A percentile compares a stretch with the other conserved stretches of the same genome.
These are phyloP conservation scores for Yamadazyma dushanensis DNA, from an alignment of 1,139 yeast genomes.

Conservation along the genomic window DNA sequence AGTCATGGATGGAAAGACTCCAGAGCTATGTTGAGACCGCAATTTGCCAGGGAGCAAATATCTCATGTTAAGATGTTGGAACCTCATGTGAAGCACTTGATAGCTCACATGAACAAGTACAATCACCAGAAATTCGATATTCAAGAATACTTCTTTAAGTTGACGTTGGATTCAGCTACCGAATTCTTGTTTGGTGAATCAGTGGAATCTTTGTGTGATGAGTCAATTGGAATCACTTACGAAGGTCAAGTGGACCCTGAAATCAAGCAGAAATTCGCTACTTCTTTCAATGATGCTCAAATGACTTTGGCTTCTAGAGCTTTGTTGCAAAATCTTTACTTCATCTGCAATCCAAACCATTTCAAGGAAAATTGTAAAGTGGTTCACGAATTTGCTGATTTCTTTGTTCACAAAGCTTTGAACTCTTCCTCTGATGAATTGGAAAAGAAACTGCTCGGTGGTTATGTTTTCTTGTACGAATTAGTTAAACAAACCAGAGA, in stretches of 20 bases:
- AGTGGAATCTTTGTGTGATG: slow-evolving; percentile 37
- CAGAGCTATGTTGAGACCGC: slow-evolving; percentile 56
- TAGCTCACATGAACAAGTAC: slow-evolving; percentile 27
- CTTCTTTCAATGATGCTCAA: slow-evolving; percentile 24
- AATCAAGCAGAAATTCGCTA: slow-evolving; percentile 22
- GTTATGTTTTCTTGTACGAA: slow-evolving; percentile 42
- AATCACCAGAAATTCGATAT: slow-evolving; percentile 30
- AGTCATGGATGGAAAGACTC: slow-evolving; percentile 61
- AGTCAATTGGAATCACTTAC: slow-evolving; percentile 23
- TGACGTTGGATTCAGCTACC: slow-evolving; percentile 53
- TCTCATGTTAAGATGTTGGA: slow-evolving; percentile 48
- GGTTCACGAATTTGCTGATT: slow-evolving; percentile 16
- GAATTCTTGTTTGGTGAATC: slow-evolving; percentile 54
- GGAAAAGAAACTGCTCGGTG: slow-evolving; percentile 32
- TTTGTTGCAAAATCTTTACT: slow-evolving; percentile 29
- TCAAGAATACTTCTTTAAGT: slow-evolving; percentile 36
- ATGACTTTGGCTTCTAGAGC: slow-evolving; percentile 24
- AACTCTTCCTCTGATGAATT: slow-evolving; percentile 26
- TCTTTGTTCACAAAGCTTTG: slow-evolving; percentile 25
- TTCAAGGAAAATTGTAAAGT: slow-evolving; percentile 8
- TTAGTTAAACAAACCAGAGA: slow-evolving; percentile 44
- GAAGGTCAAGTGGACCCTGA: slow-evolving; percentile 16
- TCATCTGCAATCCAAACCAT: slow-evolving; percentile 14
- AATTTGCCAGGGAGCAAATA: slow-evolving; percentile 54
- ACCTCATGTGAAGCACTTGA: slow-evolving; percentile 41